Evolutionary conservation across 441 rosid species (phyloP).

Genomic region (Euphorbia corollata): DNA sequence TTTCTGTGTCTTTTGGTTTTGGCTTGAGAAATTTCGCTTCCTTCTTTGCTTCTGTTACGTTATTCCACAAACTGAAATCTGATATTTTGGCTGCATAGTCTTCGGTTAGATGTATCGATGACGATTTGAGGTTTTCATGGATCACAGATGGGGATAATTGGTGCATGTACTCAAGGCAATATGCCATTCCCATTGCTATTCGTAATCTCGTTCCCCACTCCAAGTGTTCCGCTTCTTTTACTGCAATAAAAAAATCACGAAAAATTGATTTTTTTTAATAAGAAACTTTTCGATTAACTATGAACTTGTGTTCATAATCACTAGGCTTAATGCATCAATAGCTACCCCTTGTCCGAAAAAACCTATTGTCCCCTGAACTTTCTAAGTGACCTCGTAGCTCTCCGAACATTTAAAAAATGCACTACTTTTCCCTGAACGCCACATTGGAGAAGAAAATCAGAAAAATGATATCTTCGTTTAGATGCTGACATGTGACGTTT

Average conservation of each 20-base stretch:
- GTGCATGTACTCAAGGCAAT: constrained; percentile 91
- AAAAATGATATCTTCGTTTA: too few species aligned
- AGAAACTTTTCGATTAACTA: background rate
- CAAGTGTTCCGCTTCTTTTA: constrained; percentile 72
- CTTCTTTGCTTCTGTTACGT: constrained; percentile 32
- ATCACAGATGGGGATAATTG: constrained; percentile 60
- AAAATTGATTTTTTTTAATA: constrained; percentile 12
- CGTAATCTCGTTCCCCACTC: constrained; percentile 74
- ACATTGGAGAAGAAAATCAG: too few species aligned
- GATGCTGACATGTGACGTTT: too few species aligned
- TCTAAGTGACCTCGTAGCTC: too few species aligned
- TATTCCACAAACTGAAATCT: constrained; percentile 57
- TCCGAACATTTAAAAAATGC: too few species aligned
- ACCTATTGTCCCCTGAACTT: too few species aligned
- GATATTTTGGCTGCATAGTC: constrained; percentile 94
- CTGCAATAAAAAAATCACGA: constrained; percentile 38
- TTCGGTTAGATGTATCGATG: constrained; percentile 64
- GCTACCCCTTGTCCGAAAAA: too few species aligned
- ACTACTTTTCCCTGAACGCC: too few species aligned
- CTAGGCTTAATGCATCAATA: too few species aligned
- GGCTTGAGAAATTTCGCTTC: constrained; percentile 38
- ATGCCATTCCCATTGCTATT: constrained; percentile 75
- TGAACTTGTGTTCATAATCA: background rate
- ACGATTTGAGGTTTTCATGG: constrained; percentile 53
- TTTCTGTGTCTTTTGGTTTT: constrained; percentile 30